phyloP scores from a whole-genome alignment of 2,329 filamentous ascomycete genomes.

The Colletotrichum sp. region DNA sequence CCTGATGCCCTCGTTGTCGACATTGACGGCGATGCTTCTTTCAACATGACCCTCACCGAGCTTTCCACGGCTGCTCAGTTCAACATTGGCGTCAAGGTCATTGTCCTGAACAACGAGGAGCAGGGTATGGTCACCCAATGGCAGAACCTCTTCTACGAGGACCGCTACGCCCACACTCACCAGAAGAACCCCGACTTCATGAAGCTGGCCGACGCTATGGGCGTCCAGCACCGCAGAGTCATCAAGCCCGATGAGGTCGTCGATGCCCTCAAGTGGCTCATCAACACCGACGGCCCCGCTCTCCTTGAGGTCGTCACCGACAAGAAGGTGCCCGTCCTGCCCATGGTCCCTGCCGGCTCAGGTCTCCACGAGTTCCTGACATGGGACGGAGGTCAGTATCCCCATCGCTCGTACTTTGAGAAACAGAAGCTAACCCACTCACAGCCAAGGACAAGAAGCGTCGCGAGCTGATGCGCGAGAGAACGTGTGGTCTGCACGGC shows the following conservation, averaged over 20 bases:
- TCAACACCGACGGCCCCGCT: conserved; percentile 88
- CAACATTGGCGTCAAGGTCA: conserved; percentile 94
- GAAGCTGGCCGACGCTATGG: conserved; percentile 92
- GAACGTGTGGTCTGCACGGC: conserved; percentile 54
- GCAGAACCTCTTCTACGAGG: conserved; percentile 97
- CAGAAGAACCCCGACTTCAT: conserved; percentile 96
- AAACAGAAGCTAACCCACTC: conserved; percentile 33
- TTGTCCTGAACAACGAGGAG: conserved; percentile 95
- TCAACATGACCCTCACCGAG: conserved; percentile 98
- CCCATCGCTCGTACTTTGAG: background rate
- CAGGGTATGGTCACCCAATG: conserved; percentile 99
- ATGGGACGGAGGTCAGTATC: conserved; percentile 75
- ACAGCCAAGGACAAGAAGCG: conserved; percentile 72
- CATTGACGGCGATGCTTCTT: conserved; percentile 98
- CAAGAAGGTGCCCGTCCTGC: conserved; percentile 91
- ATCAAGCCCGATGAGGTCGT: conserved; percentile 78
- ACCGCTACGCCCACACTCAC: conserved; percentile 90
- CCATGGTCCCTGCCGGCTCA: conserved; percentile 91
- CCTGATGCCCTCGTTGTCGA: conserved; percentile 87
- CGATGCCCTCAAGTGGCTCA: conserved; percentile 84
- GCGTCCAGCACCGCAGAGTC: conserved; percentile 75
- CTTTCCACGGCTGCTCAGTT: conserved; percentile 93
- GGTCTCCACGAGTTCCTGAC: conserved; percentile 92
- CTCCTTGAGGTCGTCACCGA: conserved; percentile 92
- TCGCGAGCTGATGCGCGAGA: conserved; percentile 69